Conservation (phyloP, 345 rosid genomes). For the Murraya paniculata region DNA sequence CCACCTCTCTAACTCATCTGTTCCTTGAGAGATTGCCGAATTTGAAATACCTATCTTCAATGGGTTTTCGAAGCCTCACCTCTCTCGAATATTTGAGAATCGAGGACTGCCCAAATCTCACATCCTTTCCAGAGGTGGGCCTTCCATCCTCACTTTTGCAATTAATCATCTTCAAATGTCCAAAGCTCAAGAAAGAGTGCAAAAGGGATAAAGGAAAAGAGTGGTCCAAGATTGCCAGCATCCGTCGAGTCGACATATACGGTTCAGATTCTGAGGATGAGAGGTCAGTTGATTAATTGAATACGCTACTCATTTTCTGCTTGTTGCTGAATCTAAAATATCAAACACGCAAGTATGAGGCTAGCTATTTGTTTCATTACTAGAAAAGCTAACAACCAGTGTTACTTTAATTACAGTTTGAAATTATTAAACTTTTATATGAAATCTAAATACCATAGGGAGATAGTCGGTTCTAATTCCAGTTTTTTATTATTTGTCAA, state of each 20-base stretch:
- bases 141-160: neutral
- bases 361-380: no score
- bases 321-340: no score
- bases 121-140: neutral
- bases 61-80: neutral
- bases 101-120: neutral
- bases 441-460: no score
- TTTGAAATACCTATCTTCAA: neutral
- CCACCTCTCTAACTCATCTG: neutral
- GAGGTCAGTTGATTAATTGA: no score
- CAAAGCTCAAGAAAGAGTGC: neutral
- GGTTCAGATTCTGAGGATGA: no score
- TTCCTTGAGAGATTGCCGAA: neutral
- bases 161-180: neutral
- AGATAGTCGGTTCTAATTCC: no score
- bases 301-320: no score
- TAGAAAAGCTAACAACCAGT: no score
- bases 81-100: neutral
- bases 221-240: neutral
- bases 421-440: no score
- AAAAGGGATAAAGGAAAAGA: neutral
- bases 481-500: no score
- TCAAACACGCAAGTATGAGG: no score
- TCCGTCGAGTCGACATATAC: neutral
- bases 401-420: no score